phyloP scores from a whole-genome alignment of 192 early-diverging fungal genomes.

The Borealophlyctis nickersoniae region DNA sequence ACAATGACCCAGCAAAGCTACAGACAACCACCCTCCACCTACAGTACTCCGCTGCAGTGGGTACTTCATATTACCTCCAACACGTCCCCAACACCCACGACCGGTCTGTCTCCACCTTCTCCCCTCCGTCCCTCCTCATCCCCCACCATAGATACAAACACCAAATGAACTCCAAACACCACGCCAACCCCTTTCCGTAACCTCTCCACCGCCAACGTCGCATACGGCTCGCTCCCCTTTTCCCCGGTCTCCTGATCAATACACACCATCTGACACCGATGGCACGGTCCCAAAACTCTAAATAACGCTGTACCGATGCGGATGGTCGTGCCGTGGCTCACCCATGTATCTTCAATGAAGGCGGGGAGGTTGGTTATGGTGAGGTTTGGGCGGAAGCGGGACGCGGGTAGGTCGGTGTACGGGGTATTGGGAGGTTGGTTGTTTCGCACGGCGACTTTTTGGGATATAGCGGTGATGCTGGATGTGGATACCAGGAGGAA shows the following conservation, averaged over 20 bases:
- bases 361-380: conserved; percentile 47
- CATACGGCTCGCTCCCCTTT: conserved; percentile 61
- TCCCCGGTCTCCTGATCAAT: conserved; percentile 63
- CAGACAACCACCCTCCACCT: too few relatives aligned
- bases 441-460: conserved; percentile 52
- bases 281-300: conserved; percentile 56
- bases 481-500: conserved; percentile 64
- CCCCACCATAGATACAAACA: conserved; percentile 5
- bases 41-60: too few relatives aligned
- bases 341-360: conserved; percentile 70
- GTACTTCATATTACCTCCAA: neutral
- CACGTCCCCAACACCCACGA: conserved; percentile 20
- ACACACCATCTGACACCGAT: conserved; percentile 73
- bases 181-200: conserved; percentile 30
- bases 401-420: too few relatives aligned
- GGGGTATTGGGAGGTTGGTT: conserved; percentile 23
- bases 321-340: conserved; percentile 19
- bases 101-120: neutral
- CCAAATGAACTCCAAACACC: conserved; percentile 21
- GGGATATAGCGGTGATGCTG: conserved; percentile 52
- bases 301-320: conserved; percentile 16
- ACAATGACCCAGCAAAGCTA: too few relatives aligned
- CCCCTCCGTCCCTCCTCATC: conserved; percentile 3
- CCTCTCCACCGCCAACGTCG: conserved; percentile 49
- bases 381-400: conserved; percentile 67